Evolutionary conservation across 2,329 filamentous ascomycete species (phyloP).

Genomic region (Alternaria sp.): DNA sequence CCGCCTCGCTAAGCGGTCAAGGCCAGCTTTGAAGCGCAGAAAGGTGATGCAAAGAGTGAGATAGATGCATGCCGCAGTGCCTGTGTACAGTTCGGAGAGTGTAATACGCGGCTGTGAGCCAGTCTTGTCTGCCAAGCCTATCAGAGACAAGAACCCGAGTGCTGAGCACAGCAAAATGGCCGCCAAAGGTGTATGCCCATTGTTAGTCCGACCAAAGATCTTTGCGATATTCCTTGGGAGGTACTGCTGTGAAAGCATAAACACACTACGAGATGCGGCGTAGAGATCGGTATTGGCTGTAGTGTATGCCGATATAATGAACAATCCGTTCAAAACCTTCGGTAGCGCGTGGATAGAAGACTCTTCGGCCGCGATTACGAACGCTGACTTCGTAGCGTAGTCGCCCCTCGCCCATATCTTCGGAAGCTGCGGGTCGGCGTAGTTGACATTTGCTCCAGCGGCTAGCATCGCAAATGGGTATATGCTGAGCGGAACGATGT

Average conservation of each 20-base stretch:
- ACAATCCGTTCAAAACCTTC: conserved; percentile 34
- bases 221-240: conserved; percentile 20
- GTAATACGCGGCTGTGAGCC: conserved; percentile 36
- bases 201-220: conserved; percentile 37
- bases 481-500: conserved; percentile 32
- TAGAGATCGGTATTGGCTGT: conserved; percentile 42
- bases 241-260: conserved; percentile 36
- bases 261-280: conserved; percentile 37
- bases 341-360: conserved; percentile 30
- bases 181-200: conserved; percentile 37
- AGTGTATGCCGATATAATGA: conserved; percentile 42
- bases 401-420: conserved; percentile 25
- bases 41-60: conserved; percentile 38
- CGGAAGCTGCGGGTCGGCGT: conserved; percentile 28
- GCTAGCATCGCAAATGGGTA: conserved; percentile 38
- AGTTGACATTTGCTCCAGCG: conserved; percentile 39
- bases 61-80: conserved; percentile 35
- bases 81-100: conserved; percentile 35
- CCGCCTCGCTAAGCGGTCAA: conserved; percentile 19
- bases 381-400: conserved; percentile 22
- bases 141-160: conserved; percentile 36
- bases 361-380: conserved; percentile 34
- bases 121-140: conserved; percentile 26
- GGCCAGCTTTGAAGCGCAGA: conserved; percentile 36
- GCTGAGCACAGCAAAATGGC: conserved; percentile 38